Evolutionary conservation across 257 asterid genomes (phyloP).

Genomic region (Henckelia pumila): DNA sequence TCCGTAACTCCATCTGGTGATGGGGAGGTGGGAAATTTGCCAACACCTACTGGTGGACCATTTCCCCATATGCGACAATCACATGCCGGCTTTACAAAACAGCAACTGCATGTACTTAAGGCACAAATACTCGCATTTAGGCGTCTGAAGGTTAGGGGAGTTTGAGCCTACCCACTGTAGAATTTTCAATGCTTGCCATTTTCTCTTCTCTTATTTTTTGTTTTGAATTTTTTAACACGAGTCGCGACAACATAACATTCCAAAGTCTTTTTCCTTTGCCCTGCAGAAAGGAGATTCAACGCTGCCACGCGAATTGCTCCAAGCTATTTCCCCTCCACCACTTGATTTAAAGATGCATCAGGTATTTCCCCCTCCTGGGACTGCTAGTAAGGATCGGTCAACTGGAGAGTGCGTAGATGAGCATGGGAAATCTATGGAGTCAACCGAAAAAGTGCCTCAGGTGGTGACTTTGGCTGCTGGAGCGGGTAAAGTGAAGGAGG

Average conservation of each 20-base stretch:
- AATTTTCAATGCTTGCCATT: conserved; percentile 17
- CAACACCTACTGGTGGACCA: conserved; percentile 54
- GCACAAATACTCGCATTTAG: conserved; percentile 99
- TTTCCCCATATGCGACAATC: conserved; percentile 45
- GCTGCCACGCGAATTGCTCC: conserved; percentile 89
- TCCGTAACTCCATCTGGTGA: conserved; percentile 59
- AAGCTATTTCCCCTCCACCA: conserved; percentile 84
- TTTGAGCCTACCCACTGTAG: conserved; percentile 8
- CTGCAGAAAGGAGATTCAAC: conserved; percentile 87
- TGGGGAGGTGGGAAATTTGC: conserved; percentile 53
- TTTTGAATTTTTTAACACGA: conserved; percentile 11
- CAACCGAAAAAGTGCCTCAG: conserved; percentile 57
- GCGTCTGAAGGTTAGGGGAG: conserved; percentile 79
- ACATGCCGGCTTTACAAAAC: conserved; percentile 75
- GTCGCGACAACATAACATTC: neutral
- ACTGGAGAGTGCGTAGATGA: conserved; percentile 53
- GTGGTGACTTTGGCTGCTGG: conserved; percentile 40
- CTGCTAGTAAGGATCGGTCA: conserved; percentile 52
- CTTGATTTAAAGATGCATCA: conserved; percentile 69
- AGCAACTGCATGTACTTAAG: conserved; percentile 92
- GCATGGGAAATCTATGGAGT: conserved; percentile 43
- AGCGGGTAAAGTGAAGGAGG: conserved; percentile 46
- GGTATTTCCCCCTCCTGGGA: conserved; percentile 40
- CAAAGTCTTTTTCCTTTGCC: conserved; percentile 28
- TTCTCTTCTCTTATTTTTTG: conserved; percentile 13